Conservation (phyloP, 2,329 filamentous ascomycete species). For the Botrytis tulipae region DNA sequence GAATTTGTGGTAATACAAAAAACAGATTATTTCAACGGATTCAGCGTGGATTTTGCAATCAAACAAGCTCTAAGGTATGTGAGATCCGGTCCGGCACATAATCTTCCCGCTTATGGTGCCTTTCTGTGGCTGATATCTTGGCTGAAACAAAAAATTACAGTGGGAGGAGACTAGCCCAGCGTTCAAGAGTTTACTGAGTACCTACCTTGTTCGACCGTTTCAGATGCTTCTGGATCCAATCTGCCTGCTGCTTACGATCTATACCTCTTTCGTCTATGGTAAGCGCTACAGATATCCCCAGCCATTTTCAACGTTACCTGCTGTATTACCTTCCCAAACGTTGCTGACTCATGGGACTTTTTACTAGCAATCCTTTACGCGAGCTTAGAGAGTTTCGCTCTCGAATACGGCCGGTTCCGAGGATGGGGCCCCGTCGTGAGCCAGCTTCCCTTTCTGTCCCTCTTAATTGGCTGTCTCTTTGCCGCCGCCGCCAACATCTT, state of each 20-base stretch:
- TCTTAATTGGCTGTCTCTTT: slow-evolving; percentile 81
- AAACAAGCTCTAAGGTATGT: too few relatives aligned
- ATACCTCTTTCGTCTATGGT: slow-evolving; percentile 79
- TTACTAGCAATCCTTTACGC: slow-evolving; percentile 38
- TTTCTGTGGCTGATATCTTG: slow-evolving; percentile 8
- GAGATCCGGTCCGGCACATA: slow-evolving; percentile 51
- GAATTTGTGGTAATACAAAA: too few relatives aligned
- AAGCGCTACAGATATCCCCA: slow-evolving; percentile 36
- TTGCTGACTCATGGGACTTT: slow-evolving; percentile 4
- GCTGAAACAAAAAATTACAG: slow-evolving; percentile 6
- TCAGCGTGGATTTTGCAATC: too few relatives aligned
- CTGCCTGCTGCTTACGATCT: slow-evolving; percentile 75
- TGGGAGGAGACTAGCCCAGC: slow-evolving; percentile 31
- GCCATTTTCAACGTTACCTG: background rate
- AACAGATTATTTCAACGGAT: too few relatives aligned
- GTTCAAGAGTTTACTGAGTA: slow-evolving; percentile 62
- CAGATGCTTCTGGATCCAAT: slow-evolving; percentile 83
- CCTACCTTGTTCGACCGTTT: slow-evolving; percentile 79
- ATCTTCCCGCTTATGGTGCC: slow-evolving; percentile 4
- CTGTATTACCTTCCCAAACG: slow-evolving; percentile 5
- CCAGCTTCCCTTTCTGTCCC: slow-evolving; percentile 12
- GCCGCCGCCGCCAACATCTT: slow-evolving; percentile 66
- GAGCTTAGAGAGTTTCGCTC: slow-evolving; percentile 50
- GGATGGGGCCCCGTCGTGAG: slow-evolving; percentile 53
- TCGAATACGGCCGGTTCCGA: slow-evolving; percentile 64